phyloP scores from a whole-genome alignment of 1,284 basidiomycete species.

The Malassezia pachydermatis region DNA sequence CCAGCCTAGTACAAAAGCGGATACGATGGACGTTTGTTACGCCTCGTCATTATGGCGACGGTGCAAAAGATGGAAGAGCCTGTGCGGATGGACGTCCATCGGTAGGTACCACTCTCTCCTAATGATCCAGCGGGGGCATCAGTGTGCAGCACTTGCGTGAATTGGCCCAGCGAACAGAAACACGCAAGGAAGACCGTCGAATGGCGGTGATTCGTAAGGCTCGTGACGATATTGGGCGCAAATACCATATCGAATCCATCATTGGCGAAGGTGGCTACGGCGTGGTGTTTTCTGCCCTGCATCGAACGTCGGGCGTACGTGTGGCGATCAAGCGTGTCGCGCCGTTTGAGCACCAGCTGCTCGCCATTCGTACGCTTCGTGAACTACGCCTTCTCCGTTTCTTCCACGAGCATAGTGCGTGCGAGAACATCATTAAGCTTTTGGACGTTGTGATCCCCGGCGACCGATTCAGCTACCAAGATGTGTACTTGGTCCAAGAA shows the following conservation, averaged over 20 bases:
- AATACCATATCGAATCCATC: conserved; percentile 48
- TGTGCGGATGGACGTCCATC: neutral
- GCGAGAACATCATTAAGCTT: conserved; percentile 25
- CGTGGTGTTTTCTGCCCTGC: conserved; percentile 49
- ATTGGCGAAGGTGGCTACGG: conserved; percentile 52
- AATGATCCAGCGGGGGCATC: neutral
- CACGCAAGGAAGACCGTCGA: conserved; percentile 16
- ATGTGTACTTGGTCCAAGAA: conserved; percentile 55
- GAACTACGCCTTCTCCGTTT: conserved; percentile 20
- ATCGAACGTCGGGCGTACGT: conserved; percentile 46
- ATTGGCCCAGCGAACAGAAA: conserved; percentile 11
- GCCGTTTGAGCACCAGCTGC: conserved; percentile 18
- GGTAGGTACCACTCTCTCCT: neutral
- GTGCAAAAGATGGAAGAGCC: conserved; percentile 2
- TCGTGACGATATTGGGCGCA: conserved; percentile 28
- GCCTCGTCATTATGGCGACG: neutral
- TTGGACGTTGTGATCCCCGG: conserved; percentile 32
- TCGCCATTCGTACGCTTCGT: conserved; percentile 21
- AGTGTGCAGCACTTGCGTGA: conserved; percentile 11
- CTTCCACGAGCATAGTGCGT: conserved; percentile 16
- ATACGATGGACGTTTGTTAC: neutral
- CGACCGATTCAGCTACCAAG: conserved; percentile 21
- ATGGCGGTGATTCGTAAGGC: conserved; percentile 11
- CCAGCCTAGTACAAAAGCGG: neutral
- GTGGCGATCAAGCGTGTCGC: conserved; percentile 16